Percentiles rank a stretch among this genome's conserved stretches.
phyloP scores from a whole-genome alignment of 345 rosid genomes.

The Eutrema japonicum region DNA sequence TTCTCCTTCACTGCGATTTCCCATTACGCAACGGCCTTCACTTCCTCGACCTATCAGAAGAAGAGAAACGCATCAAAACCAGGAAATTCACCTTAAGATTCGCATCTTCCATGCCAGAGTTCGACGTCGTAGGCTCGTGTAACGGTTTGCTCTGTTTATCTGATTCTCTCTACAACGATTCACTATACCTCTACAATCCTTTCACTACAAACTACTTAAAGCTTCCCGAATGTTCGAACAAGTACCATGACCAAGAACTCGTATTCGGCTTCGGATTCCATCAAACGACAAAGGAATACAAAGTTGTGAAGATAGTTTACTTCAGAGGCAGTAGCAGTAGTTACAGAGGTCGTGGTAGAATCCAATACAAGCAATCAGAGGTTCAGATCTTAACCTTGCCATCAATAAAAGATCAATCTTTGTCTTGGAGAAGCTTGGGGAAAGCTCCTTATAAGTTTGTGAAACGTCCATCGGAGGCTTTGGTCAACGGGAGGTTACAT shows the following conservation, averaged over 20 bases:
- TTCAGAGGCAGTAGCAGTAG: conserved; percentile 40
- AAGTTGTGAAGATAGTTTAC: conserved; percentile 68
- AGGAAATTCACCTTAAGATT: conserved; percentile 52
- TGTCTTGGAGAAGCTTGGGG: conserved; percentile 76
- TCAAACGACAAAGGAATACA: conserved; percentile 53
- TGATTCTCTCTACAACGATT: conserved; percentile 51
- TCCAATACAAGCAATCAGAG: conserved; percentile 53
- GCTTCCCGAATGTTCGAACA: conserved; percentile 50
- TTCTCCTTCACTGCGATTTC: conserved; percentile 63
- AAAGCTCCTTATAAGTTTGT: conserved; percentile 62
- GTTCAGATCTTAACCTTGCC: conserved; percentile 62
- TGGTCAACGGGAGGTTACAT: conserved; percentile 78
- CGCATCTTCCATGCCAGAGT: conserved; percentile 50
- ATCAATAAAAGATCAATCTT: conserved; percentile 27
- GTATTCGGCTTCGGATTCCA: conserved; percentile 70
- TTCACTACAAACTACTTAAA: conserved; percentile 49
- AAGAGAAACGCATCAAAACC: conserved; percentile 38
- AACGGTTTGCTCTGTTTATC: conserved; percentile 64
- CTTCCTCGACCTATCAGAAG: conserved; percentile 55
- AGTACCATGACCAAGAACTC: conserved; percentile 52
- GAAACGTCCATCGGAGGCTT: conserved; percentile 64
- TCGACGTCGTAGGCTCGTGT: conserved; percentile 62
- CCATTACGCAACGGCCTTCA: conserved; percentile 61
- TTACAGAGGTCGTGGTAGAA: conserved; percentile 45
- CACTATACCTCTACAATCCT: conserved; percentile 62